Evolutionary conservation across 805 yeast genomes (phyloP), one percentile per base, ranked within the genome.

Genomic region (Ogataea siamensis): DNA sequence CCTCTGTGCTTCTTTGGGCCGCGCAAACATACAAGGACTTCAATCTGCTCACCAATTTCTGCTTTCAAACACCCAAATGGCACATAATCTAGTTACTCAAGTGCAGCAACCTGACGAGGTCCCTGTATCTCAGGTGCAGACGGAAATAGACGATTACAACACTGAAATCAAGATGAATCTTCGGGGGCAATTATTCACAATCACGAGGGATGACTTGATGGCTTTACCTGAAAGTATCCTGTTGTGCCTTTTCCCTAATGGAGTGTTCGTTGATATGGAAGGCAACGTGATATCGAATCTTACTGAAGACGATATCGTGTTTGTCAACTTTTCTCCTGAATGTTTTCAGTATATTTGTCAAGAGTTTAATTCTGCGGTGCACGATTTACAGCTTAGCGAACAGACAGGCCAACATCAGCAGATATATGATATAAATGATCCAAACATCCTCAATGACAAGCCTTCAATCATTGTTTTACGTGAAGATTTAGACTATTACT

Each of bases 401-500:
- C 59, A 57, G 42, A 33, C 34, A 17, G 45, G 47, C 10, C 49
- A 51, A 3, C 53, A 52, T 27, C 51, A 52, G 27, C 60, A 53
- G 31, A 54, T 49, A 5, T 57, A 53, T 23, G 58, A 57, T 47
- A 45, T 57, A 23, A 55, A 53, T 22, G 83, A 78, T 43, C 74
- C 82, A 2, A 80, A 77, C 31, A 77, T 88, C 3, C 66, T 89
- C 45, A 79, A 76, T 47, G 79, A 78, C 44, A 84, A 87, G 49
- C 99, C 98, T 0, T 83, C 96, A 1, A 81, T 93, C 29, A 87
- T 93, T 39, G 96, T 91, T 4, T 69, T 93, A 38, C 71, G 97
- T 46, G 99, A 93, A 60, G 99, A 93, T 62, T 71, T 93, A 49
- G 99, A 93, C 58, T 93, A 77, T 63, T 93, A 89, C 61, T 86